These are phyloP conservation scores for Yamadazyma kitorensis DNA, from an alignment of 805 yeast genomes.

Conservation along the genomic window DNA sequence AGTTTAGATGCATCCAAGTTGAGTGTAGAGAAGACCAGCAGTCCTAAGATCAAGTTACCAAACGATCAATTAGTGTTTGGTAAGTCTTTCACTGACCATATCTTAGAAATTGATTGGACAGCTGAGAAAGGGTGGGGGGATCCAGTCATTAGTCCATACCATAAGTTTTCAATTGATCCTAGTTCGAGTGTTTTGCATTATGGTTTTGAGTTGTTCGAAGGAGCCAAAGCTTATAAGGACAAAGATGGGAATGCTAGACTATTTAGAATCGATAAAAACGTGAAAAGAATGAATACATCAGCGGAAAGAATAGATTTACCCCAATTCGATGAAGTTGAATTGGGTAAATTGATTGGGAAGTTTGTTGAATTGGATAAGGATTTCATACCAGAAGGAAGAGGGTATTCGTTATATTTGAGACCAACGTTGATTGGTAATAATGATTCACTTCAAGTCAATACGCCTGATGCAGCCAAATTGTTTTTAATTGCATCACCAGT, in stretches of 20 bases:
- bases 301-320: slow-evolving; percentile 91
- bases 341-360: slow-evolving; percentile 72
- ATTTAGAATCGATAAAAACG: slow-evolving; percentile 90
- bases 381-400: slow-evolving; percentile 80
- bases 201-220: slow-evolving; percentile 93
- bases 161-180: slow-evolving; percentile 75
- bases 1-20: slow-evolving; percentile 40
- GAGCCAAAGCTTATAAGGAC: slow-evolving; percentile 85
- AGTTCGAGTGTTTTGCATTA: slow-evolving; percentile 90
- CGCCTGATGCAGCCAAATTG: slow-evolving; percentile 78
- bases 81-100: slow-evolving; percentile 75
- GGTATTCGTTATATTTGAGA: slow-evolving; percentile 89
- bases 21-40: slow-evolving; percentile 32
- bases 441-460: slow-evolving; percentile 79
- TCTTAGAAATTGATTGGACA: slow-evolving; percentile 85
- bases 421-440: slow-evolving; percentile 96
- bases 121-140: slow-evolving; percentile 75
- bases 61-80: slow-evolving; percentile 43
- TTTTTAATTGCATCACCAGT: slow-evolving; percentile 93
- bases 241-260: slow-evolving; percentile 63
- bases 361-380: slow-evolving; percentile 70
- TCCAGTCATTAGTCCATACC: slow-evolving; percentile 89
- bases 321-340: slow-evolving; percentile 73
- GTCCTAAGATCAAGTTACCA: slow-evolving; percentile 34
- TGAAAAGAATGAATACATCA: slow-evolving; percentile 85